These are phyloP conservation scores for Stachybotrys chartarum DNA, from an alignment of 2,329 filamentous ascomycete species.

Conservation along the genomic window DNA sequence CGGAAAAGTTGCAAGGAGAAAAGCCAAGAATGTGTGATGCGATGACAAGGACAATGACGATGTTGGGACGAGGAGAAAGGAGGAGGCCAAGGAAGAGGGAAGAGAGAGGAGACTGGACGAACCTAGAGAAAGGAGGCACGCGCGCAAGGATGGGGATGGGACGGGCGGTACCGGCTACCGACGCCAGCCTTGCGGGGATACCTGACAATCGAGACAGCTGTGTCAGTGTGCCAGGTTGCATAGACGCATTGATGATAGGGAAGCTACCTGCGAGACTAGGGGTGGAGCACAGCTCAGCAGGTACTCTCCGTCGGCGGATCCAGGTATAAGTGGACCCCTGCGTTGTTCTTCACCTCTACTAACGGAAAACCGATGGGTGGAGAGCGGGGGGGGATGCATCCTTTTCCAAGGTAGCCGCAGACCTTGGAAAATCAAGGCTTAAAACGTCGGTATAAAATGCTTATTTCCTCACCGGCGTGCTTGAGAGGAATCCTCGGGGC, in stretches of 20 bases:
- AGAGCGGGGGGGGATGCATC: neutral
- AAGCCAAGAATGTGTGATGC: neutral
- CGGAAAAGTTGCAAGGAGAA: neutral
- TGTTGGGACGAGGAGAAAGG: neutral
- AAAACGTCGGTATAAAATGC: neutral
- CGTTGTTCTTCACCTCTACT: neutral
- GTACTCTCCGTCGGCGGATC: neutral
- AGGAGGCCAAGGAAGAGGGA: constrained; percentile 1
- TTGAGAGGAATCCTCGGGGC: no score
- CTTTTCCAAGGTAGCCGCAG: neutral
- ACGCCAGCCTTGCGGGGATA: neutral
- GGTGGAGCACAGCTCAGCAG: neutral
- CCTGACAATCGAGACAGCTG: neutral
- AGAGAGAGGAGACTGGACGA: neutral
- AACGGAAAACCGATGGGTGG: neutral
- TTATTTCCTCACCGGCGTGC: no score
- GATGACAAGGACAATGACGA: neutral
- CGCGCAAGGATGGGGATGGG: neutral
- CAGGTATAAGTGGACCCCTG: neutral
- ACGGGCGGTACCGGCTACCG: neutral
- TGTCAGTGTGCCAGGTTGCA: neutral
- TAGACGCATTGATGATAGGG: no score
- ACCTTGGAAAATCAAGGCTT: neutral
- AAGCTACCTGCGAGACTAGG: neutral
- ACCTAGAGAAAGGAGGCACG: neutral